Evolutionary conservation across 1,284 basidiomycete genomes (phyloP).

Genomic region (Boletellus dicymbophilus): DNA sequence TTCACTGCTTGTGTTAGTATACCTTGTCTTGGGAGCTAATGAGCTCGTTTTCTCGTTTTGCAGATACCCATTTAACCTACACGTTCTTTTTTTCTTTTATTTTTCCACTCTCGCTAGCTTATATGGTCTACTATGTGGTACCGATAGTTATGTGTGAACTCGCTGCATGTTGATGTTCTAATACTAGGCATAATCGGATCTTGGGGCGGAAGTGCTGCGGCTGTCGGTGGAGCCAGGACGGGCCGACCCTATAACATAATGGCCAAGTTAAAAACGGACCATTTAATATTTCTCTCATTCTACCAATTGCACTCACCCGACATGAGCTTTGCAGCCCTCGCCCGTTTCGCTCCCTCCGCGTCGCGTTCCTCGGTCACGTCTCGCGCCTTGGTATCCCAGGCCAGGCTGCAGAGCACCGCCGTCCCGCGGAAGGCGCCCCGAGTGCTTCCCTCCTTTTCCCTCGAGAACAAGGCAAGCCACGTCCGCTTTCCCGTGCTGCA

Average conservation of each 20-base stretch:
- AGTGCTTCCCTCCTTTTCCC: constrained; percentile 63
- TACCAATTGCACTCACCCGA: constrained; percentile 7
- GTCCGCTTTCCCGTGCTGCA: not conserved
- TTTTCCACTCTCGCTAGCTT: constrained; percentile 35
- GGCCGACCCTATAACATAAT: constrained; percentile 11
- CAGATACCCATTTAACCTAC: constrained; percentile 31
- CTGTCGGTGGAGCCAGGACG: constrained; percentile 4
- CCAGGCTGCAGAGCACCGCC: constrained; percentile 29
- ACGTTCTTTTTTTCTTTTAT: constrained; percentile 26
- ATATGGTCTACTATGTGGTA: constrained; percentile 37
- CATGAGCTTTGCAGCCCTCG: constrained; percentile 29
- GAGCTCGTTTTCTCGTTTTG: constrained; percentile 30
- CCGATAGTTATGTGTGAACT: constrained; percentile 25
- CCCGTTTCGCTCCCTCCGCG: constrained; percentile 23
- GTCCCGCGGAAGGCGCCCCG: constrained; percentile 25
- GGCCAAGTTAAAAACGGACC: constrained; percentile 22
- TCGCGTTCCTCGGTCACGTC: constrained; percentile 16
- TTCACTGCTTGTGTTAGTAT: constrained; percentile 29
- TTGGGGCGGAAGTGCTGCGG: constrained; percentile 8
- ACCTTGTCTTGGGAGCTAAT: constrained; percentile 26
- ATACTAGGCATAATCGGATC: constrained; percentile 19
- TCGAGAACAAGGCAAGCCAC: constrained; percentile 61
- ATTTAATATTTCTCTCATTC: constrained; percentile 15
- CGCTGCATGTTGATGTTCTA: constrained; percentile 28
- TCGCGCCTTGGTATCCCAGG: constrained; percentile 11